These are phyloP conservation scores for Flaveria sonorensis DNA, from an alignment of 129 eudicot genomes.

Conservation along the genomic window DNA sequence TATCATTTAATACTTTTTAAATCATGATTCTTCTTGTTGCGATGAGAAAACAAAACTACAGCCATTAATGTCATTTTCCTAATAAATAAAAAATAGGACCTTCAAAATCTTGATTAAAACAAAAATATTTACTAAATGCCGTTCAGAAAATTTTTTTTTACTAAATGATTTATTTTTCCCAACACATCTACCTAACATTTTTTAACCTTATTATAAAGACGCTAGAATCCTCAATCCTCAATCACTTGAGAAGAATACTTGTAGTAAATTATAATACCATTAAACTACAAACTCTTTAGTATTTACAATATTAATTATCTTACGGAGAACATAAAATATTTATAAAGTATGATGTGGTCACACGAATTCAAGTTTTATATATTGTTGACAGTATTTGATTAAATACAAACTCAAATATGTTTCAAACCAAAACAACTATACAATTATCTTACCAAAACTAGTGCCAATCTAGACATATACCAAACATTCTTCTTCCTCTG, in stretches of 20 bases:
- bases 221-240: too few species aligned
- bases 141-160: too few species aligned
- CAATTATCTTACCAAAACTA: slow-evolving; percentile 35
- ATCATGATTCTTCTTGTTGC: not conserved
- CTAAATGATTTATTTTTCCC: too few species aligned
- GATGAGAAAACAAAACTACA: not conserved
- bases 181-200: too few species aligned
- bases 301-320: not conserved
- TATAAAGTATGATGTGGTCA: not conserved
- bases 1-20: not conserved
- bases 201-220: too few species aligned
- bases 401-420: slow-evolving; percentile 38
- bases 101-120: not conserved
- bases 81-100: not conserved
- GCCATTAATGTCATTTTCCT: not conserved
- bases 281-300: too few species aligned
- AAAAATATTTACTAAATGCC: not conserved
- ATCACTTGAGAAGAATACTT: too few species aligned
- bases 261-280: too few species aligned
- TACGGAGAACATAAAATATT: not conserved
- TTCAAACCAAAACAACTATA: slow-evolving; percentile 44
- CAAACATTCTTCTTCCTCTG: slow-evolving; percentile 7
- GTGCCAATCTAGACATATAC: slow-evolving; percentile 26
- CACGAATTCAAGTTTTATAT: not conserved
- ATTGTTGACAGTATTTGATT: not conserved